phyloP scores from a whole-genome alignment of 257 asterid species.

The Solanum bukasovii region DNA sequence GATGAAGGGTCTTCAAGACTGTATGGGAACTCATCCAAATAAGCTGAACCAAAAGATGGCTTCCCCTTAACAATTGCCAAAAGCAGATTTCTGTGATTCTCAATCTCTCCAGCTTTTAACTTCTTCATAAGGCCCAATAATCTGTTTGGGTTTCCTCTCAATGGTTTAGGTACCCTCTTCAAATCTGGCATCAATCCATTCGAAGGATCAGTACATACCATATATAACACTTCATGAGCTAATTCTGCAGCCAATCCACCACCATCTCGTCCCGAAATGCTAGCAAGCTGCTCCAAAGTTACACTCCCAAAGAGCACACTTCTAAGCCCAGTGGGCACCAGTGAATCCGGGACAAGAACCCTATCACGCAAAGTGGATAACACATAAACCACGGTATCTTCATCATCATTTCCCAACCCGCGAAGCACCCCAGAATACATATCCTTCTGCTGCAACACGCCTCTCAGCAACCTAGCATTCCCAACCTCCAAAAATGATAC shows the following conservation, averaged over 20 bases:
- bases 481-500: constrained; percentile 79
- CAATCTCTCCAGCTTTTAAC: constrained; percentile 56
- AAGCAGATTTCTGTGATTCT: constrained; percentile 56
- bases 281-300: constrained; percentile 70
- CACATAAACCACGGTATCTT: constrained; percentile 46
- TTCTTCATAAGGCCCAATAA: constrained; percentile 82
- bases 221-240: constrained; percentile 53
- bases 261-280: constrained; percentile 57
- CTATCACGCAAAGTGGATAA: constrained; percentile 47
- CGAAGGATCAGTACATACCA: constrained; percentile 62
- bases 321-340: constrained; percentile 69
- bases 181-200: constrained; percentile 91
- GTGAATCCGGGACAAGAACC: constrained; percentile 65
- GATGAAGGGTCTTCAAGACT: constrained; percentile 66
- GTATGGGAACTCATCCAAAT: constrained; percentile 82
- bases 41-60: constrained; percentile 63
- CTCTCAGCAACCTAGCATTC: constrained; percentile 66
- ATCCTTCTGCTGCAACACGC: constrained; percentile 74
- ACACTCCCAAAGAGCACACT: constrained; percentile 92
- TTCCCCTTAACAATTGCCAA: constrained; percentile 67
- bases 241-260: constrained; percentile 50
- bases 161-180: constrained; percentile 56
- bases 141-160: constrained; percentile 68
- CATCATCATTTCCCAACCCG: constrained; percentile 79
- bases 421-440: constrained; percentile 87